Percentiles rank a stretch among this genome's conserved stretches.
phyloP scores from a whole-genome alignment of 73 alveolate species.

The Paramecium sonneborni region DNA sequence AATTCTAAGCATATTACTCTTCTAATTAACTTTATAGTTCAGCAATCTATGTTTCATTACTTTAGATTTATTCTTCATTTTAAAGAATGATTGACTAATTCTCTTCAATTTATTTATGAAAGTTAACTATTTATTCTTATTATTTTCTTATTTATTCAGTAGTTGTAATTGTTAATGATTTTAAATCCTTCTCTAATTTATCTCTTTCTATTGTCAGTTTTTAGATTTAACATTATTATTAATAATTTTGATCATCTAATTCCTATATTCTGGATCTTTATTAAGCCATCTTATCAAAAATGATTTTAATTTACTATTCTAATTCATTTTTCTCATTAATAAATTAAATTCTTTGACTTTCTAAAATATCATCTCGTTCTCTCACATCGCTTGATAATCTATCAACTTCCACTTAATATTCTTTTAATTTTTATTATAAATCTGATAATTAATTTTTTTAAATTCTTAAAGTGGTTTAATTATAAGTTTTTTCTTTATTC shows the following conservation, averaged over 20 bases:
- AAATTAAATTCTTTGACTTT: background rate
- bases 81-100: background rate
- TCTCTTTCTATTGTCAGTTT: background rate
- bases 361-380: slow-evolving; percentile 2
- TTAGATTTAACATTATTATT: background rate
- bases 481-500: background rate
- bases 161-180: background rate
- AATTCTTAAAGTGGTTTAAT: background rate
- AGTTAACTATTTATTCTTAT: background rate
- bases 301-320: slow-evolving; percentile 20
- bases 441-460: background rate
- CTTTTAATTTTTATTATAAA: slow-evolving; percentile 28
- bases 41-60: background rate
- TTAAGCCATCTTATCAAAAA: slow-evolving; percentile 12
- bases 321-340: slow-evolving; percentile 49
- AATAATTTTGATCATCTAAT: background rate
- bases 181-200: background rate
- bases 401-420: slow-evolving; percentile 44
- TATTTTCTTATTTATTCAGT: background rate
- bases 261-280: background rate
- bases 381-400: slow-evolving; percentile 24
- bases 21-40: background rate
- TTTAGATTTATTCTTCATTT: background rate
- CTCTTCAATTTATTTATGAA: background rate
- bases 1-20: background rate